phyloP scores from a whole-genome alignment of 2,329 filamentous ascomycete genomes.

The Pezicula neosporulosa region DNA sequence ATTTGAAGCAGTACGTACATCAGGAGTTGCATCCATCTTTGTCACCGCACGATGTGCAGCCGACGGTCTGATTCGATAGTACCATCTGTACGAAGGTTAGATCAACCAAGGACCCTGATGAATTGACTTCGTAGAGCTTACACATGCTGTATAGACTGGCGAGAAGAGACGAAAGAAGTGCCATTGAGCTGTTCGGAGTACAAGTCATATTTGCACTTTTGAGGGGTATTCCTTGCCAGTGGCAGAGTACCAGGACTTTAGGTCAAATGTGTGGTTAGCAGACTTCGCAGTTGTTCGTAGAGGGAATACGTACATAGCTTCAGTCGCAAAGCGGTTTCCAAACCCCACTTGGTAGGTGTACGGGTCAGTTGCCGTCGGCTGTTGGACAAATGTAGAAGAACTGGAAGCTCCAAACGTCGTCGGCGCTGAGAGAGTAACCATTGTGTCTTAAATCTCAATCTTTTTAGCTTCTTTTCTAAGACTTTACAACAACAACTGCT shows the following conservation, averaged over 20 bases:
- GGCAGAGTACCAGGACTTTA: slow-evolving; percentile 34
- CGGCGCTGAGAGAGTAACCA: neutral
- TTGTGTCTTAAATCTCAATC: neutral
- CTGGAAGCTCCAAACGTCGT: slow-evolving; percentile 6
- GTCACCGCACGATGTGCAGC: slow-evolving; percentile 32
- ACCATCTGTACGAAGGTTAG: slow-evolving; percentile 20
- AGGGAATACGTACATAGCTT: slow-evolving; percentile 26
- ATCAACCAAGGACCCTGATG: no score
- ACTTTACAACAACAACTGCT: neutral
- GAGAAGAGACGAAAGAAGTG: slow-evolving; percentile 34
- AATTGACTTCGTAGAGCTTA: neutral
- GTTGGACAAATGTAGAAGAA: slow-evolving; percentile 42
- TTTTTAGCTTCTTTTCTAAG: neutral
- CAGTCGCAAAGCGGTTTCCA: slow-evolving; percentile 41
- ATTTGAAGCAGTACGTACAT: neutral
- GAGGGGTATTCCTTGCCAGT: slow-evolving; percentile 37
- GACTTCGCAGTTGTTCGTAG: neutral
- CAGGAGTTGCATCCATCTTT: slow-evolving; percentile 43
- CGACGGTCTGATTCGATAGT: slow-evolving; percentile 40
- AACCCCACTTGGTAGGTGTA: slow-evolving; percentile 54
- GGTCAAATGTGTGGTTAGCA: neutral
- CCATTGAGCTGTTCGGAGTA: slow-evolving; percentile 40
- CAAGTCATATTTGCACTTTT: slow-evolving; percentile 37
- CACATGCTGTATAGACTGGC: slow-evolving; percentile 32
- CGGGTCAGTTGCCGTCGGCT: slow-evolving; percentile 42